phyloP scores from a whole-genome alignment of 2,329 filamentous ascomycete genomes.

The Hypoxylon sp. region DNA sequence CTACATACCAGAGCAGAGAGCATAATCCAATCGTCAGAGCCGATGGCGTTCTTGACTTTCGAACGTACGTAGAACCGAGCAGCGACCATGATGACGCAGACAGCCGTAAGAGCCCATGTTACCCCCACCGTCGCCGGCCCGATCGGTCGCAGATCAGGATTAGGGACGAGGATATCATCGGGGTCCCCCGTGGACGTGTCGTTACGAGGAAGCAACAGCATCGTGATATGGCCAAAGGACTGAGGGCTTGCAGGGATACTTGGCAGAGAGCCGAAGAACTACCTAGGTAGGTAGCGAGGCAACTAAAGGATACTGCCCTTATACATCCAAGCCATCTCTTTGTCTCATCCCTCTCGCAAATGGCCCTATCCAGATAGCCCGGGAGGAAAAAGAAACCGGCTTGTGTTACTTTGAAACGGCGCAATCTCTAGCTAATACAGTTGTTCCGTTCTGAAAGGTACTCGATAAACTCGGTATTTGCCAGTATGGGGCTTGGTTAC shows the following conservation, averaged over 20 bases:
- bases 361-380: neutral
- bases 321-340: neutral
- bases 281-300: too few species aligned
- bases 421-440: neutral
- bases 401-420: neutral
- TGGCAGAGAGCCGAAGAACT: too few species aligned
- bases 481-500: too few species aligned
- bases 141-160: neutral
- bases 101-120: neutral
- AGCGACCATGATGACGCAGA: neutral
- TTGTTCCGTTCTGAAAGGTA: neutral
- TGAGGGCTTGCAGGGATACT: neutral
- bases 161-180: neutral
- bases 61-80: neutral
- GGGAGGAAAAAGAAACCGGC: neutral
- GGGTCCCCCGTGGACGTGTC: neutral
- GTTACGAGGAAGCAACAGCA: neutral
- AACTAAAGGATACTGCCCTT: neutral
- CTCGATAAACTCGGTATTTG: too few species aligned
- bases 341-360: neutral
- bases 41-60: neutral
- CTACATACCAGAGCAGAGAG: neutral
- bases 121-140: neutral
- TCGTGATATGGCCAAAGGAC: neutral
- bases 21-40: neutral